Evolutionary conservation across 2,329 filamentous ascomycete genomes (phyloP), one percentile per base, ranked within the genome.

Genomic region (Ambrosiella beaveri): DNA sequence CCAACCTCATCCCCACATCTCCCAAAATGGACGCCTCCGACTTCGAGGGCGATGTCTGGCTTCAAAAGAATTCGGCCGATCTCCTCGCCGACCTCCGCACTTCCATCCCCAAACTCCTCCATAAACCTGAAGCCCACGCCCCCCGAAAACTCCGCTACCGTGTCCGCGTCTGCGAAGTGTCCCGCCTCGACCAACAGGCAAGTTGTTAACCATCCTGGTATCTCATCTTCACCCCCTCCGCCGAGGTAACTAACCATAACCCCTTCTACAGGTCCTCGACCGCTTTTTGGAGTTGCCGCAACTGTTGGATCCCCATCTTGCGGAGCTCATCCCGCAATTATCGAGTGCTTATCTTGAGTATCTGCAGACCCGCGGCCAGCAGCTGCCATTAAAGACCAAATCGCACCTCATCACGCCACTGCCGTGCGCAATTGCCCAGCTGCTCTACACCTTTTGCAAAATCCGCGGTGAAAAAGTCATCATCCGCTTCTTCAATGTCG

Each of bases 221-320:
- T 13, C 50, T 38, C 15, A 5, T 27, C 27, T 27, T 17, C 44
- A 47, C 7, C 2, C 19, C 44, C 9, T 13, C 44, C 7, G 8
- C 7, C 19, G n/a, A 19, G 8, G 2, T 47, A 17, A 47, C 45
- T 36, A 37, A 50, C 17, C 6, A 38, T 36, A 36, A 53, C 15
- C 61, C 52, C 11, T 41, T 7, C n/a, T 39, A n/a, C 39, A 77
- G 74, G 68, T 78, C 3, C 80, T 98, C 54, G 89, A 96, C 64
- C 82, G 86, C 1, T 98, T 97, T 64, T 91, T 97, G 74, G 90
- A 96, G 73, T 84, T 94, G 63, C 93, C 93, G 15, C 93, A 98
- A 68, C 77, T 97, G 44, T 78, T 98, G 35, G 93, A 98, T 70
- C 81, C 88, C 8, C 80, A 91, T 68, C 76, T 98, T 47, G 82